phyloP scores from a whole-genome alignment of 1,284 basidiomycete genomes.

The Exobasidium cylindrosporum region DNA sequence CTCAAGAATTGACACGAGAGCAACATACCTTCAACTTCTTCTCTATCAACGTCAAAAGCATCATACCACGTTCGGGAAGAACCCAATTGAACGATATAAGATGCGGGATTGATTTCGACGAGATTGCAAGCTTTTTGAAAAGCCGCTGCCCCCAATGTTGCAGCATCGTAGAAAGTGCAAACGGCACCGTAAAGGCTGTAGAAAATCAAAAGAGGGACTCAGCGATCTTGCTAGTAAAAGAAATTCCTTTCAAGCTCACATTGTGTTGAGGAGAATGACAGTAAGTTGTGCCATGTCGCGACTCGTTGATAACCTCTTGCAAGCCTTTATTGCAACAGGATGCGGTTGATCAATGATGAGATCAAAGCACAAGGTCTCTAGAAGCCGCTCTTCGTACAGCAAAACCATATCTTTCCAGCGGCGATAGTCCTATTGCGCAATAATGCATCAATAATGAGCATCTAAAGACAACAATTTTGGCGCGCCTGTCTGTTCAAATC shows the following conservation, averaged over 20 bases:
- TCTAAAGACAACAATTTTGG: not conserved
- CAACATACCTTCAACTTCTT: slow-evolving; percentile 40
- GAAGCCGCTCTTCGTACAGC: slow-evolving; percentile 73
- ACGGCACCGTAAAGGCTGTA: slow-evolving; percentile 29
- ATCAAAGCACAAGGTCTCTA: slow-evolving; percentile 88
- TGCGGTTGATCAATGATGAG: slow-evolving; percentile 80
- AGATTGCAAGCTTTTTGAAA: slow-evolving; percentile 40
- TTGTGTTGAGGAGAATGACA: not conserved
- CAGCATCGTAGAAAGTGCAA: slow-evolving; percentile 45
- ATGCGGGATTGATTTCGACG: slow-evolving; percentile 24
- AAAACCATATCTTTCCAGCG: slow-evolving; percentile 71
- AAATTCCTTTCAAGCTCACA: not conserved
- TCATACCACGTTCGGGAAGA: slow-evolving; percentile 28
- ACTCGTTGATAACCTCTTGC: slow-evolving; percentile 29
- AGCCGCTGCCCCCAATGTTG: slow-evolving; percentile 47
- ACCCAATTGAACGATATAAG: slow-evolving; percentile 21
- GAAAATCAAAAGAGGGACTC: slow-evolving; percentile 7
- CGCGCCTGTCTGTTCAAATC: not conserved
- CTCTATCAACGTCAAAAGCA: slow-evolving; percentile 44
- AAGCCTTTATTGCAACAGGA: slow-evolving; percentile 41
- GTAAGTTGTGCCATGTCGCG: slow-evolving; percentile 25
- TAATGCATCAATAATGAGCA: no score
- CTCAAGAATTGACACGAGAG: no score
- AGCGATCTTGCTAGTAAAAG: not conserved
- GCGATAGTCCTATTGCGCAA: slow-evolving; percentile 45